Evolutionary conservation across 2,329 filamentous ascomycete genomes (phyloP).

Genomic region (Penicillium sp.): DNA sequence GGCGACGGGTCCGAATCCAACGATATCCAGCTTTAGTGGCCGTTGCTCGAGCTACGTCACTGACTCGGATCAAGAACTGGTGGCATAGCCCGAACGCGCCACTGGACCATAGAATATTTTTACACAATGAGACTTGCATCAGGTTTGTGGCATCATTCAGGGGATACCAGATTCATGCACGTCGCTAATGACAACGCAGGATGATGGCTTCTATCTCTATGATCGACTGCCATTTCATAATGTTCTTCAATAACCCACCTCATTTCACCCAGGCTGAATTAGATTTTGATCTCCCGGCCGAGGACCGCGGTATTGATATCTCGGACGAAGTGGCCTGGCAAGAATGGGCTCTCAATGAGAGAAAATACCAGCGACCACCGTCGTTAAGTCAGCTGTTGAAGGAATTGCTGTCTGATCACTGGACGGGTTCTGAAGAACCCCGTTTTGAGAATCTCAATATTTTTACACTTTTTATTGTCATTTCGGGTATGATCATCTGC

Average conservation of each 20-base stretch:
- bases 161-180: background rate
- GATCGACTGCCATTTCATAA: conserved; percentile 17
- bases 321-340: conserved; percentile 9
- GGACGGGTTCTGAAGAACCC: conserved; percentile 2
- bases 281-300: conserved; percentile 14
- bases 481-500: conserved; percentile 6
- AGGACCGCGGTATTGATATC: conserved; percentile 14
- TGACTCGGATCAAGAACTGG: conserved; percentile 8
- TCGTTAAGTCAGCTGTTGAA: conserved; percentile 7
- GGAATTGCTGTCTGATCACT: conserved; percentile 9
- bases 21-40: conserved; percentile 15
- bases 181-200: background rate
- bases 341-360: conserved; percentile 9
- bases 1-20: conserved; percentile 14
- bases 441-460: conserved; percentile 10
- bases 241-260: conserved; percentile 14
- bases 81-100: conserved; percentile 5
- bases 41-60: conserved; percentile 9
- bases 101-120: conserved; percentile 1
- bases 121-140: conserved; percentile 12
- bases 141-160: conserved; percentile 1
- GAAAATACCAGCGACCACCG: conserved; percentile 7
- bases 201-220: conserved; percentile 17
- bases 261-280: conserved; percentile 9
- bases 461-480: conserved; percentile 13